These are phyloP conservation scores for Meyerozyma sp. DNA, from an alignment of 1,139 yeast genomes.

Conservation along the genomic window DNA sequence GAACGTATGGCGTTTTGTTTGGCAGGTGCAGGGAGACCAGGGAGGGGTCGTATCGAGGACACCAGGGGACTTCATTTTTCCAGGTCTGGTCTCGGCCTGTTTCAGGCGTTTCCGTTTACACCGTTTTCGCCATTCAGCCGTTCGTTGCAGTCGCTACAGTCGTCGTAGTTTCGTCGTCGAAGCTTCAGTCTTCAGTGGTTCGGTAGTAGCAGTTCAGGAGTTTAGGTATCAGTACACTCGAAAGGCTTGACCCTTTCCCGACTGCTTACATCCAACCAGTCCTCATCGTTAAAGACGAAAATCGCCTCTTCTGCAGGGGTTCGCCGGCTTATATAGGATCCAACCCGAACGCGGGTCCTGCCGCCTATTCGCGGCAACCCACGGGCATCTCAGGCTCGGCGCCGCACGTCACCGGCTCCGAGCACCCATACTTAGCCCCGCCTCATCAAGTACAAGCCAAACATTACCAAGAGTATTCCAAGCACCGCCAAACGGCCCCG, in stretches of 20 bases:
- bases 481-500: slow-evolving; percentile 29
- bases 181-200: too few species aligned
- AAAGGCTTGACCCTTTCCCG: too few species aligned
- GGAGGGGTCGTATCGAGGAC: too few species aligned
- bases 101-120: too few species aligned
- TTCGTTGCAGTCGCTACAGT: too few species aligned
- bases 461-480: slow-evolving; percentile 6
- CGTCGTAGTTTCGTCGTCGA: too few species aligned
- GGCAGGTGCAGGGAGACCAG: neutral
- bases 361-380: neutral
- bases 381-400: neutral
- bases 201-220: too few species aligned
- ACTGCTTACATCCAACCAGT: too few species aligned
- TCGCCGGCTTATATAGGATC: neutral
- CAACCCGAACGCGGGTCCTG: neutral
- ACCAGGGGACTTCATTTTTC: neutral
- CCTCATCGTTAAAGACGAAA: too few species aligned
- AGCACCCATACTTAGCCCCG: neutral
- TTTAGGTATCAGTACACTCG: too few species aligned
- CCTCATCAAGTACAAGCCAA: neutral
- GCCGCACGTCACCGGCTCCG: neutral
- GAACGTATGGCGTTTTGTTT: neutral
- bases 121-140: too few species aligned
- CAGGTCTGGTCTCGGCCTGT: too few species aligned
- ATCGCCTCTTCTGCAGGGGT: neutral